These are phyloP conservation scores for Globisporangium abappressorium DNA, from an alignment of 352 stramenopile species.

Conservation along the genomic window DNA sequence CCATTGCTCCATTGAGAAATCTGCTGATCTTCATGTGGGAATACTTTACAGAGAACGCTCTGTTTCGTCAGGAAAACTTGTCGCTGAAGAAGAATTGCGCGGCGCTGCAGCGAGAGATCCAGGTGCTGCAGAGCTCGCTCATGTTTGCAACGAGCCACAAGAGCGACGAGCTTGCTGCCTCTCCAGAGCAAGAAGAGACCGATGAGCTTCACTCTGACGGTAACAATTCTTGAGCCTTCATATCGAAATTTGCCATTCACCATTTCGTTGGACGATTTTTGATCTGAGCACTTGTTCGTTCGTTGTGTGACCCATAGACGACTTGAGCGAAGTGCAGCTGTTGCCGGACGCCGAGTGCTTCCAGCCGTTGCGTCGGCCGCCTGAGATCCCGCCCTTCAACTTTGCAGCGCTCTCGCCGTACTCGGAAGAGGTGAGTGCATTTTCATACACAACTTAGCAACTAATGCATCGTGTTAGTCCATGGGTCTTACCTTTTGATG, in stretches of 20 bases:
- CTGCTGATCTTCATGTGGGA: not conserved
- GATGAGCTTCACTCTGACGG: conserved; percentile 20
- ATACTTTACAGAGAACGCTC: conserved; percentile 31
- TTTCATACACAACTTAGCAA: not conserved
- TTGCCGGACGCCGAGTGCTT: conserved; percentile 8
- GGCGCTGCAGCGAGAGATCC: conserved; percentile 51
- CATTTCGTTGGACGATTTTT: too few species aligned
- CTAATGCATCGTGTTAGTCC: too few species aligned
- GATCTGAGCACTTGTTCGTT: not conserved
- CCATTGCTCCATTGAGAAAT: not conserved
- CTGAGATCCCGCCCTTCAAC: conserved; percentile 42
- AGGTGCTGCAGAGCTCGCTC: conserved; percentile 38
- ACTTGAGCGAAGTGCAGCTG: conserved; percentile 35
- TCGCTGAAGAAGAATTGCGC: conserved; percentile 46
- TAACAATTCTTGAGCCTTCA: not conserved
- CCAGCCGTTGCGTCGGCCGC: conserved; percentile 18
- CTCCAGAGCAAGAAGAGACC: conserved; percentile 5
- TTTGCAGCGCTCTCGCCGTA: conserved; percentile 50
- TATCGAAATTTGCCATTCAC: not conserved
- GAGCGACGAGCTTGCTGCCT: not conserved
- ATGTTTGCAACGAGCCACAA: conserved; percentile 10
- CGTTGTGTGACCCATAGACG: conserved; percentile 16
- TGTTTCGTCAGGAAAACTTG: conserved; percentile 53
- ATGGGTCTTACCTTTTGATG: not conserved
- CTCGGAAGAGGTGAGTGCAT: conserved; percentile 41